Evolutionary conservation across 371 early-diverging fungal species (phyloP), one percentile per base, ranked within the genome.

Genomic region (Zopfochytrium polystomum): DNA sequence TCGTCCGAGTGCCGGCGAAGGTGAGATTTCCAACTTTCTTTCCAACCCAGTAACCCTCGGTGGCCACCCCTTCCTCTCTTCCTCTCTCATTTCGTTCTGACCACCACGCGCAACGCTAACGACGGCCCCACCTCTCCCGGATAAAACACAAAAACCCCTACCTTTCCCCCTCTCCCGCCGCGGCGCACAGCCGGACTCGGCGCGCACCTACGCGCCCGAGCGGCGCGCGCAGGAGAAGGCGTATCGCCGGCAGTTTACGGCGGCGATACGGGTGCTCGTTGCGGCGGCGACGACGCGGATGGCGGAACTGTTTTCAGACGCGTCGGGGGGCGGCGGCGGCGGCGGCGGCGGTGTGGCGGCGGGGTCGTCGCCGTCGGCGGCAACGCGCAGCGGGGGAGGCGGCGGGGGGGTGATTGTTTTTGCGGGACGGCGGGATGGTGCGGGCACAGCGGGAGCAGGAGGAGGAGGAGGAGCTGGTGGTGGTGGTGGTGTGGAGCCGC

Each of bases 161-260:
- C 23, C 34, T 18, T 27, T 25, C 15, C 20, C 9, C 33, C 25
- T 13, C 18, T 26, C 55, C 51, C 54, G 58, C 5, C 44, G 32
- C 22, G 43, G 13, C 15, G 18, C 27, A 26, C 29, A 63, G 65
- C 68, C 68, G 6, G 72, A 72, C 63, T 66, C 68, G 29, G 51
- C 72, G n/a, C 58, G 60, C 46, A 44, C 47, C 6, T 72, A 66
- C 66, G 46, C 57, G 6, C 54, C 33, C 2, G 68, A 68, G 20
- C 65, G 72, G 25, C 52, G 59, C 9, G 43, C 51, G 11, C 59
- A 31, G 15, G 72, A 72, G 53, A 32, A 43, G 22, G 59, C 56
- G 20, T 72, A 72, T 52, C 45, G 44, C 7, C 22, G 22, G 11
- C 49, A 32, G 5, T 68, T 72, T 33, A 20, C 34, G 15, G 15